Percentiles rank a stretch among this genome's conserved stretches.
These are phyloP conservation scores for Tolypocladium endophyticum DNA, from an alignment of 2,329 filamentous ascomycete genomes.

Conservation along the genomic window DNA sequence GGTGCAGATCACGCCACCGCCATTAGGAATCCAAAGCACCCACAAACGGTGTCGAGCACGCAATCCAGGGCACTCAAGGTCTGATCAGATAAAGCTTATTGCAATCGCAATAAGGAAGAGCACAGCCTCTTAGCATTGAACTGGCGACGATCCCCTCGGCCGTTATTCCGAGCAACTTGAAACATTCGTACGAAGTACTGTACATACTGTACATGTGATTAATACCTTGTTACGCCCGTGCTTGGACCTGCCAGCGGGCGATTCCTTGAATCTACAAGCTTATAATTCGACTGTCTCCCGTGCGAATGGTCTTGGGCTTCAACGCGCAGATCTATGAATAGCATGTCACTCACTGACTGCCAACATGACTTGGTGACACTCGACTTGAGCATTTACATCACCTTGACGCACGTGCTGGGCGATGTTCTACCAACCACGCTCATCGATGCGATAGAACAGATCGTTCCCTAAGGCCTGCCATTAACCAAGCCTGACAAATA, in stretches of 20 bases:
- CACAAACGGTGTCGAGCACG: neutral
- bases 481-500: too few species aligned
- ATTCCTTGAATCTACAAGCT: neutral
- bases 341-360: neutral
- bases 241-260: neutral
- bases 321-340: neutral
- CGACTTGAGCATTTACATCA: neutral
- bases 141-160: neutral
- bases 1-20: slow-evolving; percentile 9
- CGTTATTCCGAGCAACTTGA: neutral
- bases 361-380: neutral
- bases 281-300: neutral
- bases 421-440: too few species aligned
- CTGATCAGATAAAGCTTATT: neutral
- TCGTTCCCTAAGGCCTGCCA: too few species aligned
- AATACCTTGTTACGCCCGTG: neutral
- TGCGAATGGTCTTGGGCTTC: neutral
- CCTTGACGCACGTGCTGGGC: too few species aligned
- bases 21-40: neutral
- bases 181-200: too few species aligned
- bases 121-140: neutral
- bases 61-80: neutral
- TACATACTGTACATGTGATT: too few species aligned
- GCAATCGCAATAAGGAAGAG: neutral
- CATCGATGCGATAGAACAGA: too few species aligned